Base-by-base conservation (phyloP, 2,329 filamentous ascomycete species). In the Annulohypoxylon truncatum region DNA sequence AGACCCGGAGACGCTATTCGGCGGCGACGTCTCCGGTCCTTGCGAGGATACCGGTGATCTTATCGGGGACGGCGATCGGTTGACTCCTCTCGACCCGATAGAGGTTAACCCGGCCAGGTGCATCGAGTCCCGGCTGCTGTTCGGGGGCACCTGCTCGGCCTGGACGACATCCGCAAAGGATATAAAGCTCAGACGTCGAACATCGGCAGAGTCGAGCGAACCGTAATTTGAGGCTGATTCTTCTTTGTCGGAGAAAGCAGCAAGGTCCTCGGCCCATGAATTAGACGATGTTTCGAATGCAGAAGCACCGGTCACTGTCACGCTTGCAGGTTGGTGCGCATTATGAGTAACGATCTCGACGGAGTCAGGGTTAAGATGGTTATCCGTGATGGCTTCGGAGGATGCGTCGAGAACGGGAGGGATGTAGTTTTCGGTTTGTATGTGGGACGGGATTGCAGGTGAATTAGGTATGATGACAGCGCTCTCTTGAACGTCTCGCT, bases 91-190 rank as follows among this genome's bases (percentile, higher is more conserved):
- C 5, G 85, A 82, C 10, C 83, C 76, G 67, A 91, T 76, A 46
- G 89, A 89, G 6, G 90, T 89, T 18, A 92, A 80, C 10, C 90
- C 90, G 53, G 88, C 86, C 64, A 91, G 80, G 76, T 93, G 89
- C 61, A 92, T 84, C 59, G 89, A 90, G 65, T 95, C 92, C 69
- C 90, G 84, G 71, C 85, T 89, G 48, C 86, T 84, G 35, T 80
- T 77, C 56, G 83, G 82, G 63, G 89, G 86, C 28, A 87, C 88
- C 73, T 95, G 92, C 77, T 96, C 92, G 31, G 90, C 87, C 77
- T 97, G 93, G 40, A 98, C 93, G 8, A 98, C 93, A 74, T 98
- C 95, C 66, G 95, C 94, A 79, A 98, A 98, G 6, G 94, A 97
- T 76, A 98, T 97, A 81, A 98, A 98, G 77, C 92, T 96, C 67